These are phyloP conservation scores for Saccharata proteae DNA, from an alignment of 2,329 filamentous ascomycete genomes.

Conservation along the genomic window DNA sequence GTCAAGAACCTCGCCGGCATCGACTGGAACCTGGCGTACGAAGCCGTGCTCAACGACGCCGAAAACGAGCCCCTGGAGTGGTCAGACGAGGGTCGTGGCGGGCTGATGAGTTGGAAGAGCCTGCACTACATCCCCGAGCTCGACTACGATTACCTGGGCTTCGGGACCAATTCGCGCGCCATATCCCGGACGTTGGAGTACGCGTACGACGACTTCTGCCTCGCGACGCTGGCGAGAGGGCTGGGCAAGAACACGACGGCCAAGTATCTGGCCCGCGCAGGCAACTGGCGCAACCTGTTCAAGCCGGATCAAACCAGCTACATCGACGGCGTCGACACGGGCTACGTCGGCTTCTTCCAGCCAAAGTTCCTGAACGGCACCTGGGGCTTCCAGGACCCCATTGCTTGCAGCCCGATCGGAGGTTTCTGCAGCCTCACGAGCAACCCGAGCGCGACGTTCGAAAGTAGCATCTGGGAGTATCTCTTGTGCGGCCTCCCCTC, in stretches of 20 bases:
- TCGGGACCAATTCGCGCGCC: constrained; percentile 28
- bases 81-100: constrained; percentile 24
- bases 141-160: constrained; percentile 31
- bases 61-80: constrained; percentile 28
- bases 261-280: constrained; percentile 46
- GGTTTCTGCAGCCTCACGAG: constrained; percentile 21
- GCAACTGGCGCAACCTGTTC: constrained; percentile 59
- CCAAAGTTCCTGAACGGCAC: constrained; percentile 54
- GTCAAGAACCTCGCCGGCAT: constrained; percentile 49
- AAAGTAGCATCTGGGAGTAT: constrained; percentile 62
- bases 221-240: constrained; percentile 48
- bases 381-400: constrained; percentile 56
- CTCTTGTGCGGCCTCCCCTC: constrained; percentile 51
- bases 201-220: constrained; percentile 39
- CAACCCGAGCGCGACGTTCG: constrained; percentile 55
- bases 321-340: constrained; percentile 42
- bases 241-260: constrained; percentile 42
- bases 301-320: constrained; percentile 23
- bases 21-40: constrained; percentile 25
- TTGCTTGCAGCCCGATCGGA: constrained; percentile 20
- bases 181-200: constrained; percentile 31
- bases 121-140: constrained; percentile 26
- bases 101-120: constrained; percentile 24
- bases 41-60: constrained; percentile 26
- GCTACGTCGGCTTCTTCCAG: constrained; percentile 59